Percentiles rank a stretch among this genome's conserved stretches.
Conservation (phyloP, 148 eudicot genomes). For the Talinum fruticosum region DNA sequence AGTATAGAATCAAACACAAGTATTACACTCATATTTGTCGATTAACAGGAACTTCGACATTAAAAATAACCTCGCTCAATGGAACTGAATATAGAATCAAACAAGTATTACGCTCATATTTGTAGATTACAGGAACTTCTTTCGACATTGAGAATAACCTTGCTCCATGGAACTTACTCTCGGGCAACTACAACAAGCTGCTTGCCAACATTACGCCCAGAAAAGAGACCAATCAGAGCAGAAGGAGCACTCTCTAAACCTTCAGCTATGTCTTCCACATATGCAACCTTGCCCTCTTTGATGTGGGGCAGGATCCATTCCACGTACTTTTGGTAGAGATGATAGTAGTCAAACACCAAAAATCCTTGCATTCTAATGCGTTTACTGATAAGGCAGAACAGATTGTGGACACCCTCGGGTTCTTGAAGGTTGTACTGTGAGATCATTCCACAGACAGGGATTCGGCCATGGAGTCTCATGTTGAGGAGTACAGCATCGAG, state of each 20-base stretch:
- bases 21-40: too few relatives aligned
- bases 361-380: slow-evolving; percentile 52
- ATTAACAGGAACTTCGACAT: too few relatives aligned
- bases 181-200: slow-evolving; percentile 41
- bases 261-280: slow-evolving; percentile 48
- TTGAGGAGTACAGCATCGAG: slow-evolving; percentile 47
- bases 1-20: too few relatives aligned
- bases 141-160: too few relatives aligned
- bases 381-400: slow-evolving; percentile 32
- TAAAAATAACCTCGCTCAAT: neutral
- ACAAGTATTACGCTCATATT: too few relatives aligned
- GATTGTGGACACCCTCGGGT: slow-evolving; percentile 44
- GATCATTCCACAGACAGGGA: slow-evolving; percentile 51
- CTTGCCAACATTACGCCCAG: slow-evolving; percentile 50
- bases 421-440: slow-evolving; percentile 45
- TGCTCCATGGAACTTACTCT: slow-evolving; percentile 14
- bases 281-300: slow-evolving; percentile 34
- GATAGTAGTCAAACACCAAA: slow-evolving; percentile 30
- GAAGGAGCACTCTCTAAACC: slow-evolving; percentile 50
- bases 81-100: neutral
- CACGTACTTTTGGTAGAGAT: slow-evolving; percentile 39
- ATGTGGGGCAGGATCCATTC: slow-evolving; percentile 41
- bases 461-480: slow-evolving; percentile 50
- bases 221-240: slow-evolving; percentile 48
- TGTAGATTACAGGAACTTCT: too few relatives aligned